Conservation (phyloP, 441 rosid species). For the Omphalea diandra region DNA sequence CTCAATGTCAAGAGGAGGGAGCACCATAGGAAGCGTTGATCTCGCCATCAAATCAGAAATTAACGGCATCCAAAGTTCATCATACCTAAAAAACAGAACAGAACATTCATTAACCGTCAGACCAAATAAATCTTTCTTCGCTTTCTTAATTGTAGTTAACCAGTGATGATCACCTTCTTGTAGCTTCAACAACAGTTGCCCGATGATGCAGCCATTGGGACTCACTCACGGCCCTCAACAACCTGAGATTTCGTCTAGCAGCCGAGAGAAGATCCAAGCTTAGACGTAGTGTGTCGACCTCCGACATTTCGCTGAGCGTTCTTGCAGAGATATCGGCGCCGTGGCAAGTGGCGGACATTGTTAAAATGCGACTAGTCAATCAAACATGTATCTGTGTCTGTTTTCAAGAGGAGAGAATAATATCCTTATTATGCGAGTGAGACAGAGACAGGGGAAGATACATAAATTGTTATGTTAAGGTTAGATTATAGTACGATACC, state of each 20-base stretch:
- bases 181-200: slow-evolving; percentile 53
- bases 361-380: too few relatives aligned
- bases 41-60: slow-evolving; percentile 67
- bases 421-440: slow-evolving; percentile 19
- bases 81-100: slow-evolving; percentile 53
- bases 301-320: slow-evolving; percentile 64
- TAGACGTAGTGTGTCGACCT: slow-evolving; percentile 41
- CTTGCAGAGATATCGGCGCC: slow-evolving; percentile 33
- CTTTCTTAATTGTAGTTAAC: too few relatives aligned
- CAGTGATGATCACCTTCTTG: too few relatives aligned
- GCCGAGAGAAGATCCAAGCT: slow-evolving; percentile 71
- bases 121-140: too few relatives aligned
- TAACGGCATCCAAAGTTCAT: slow-evolving; percentile 95
- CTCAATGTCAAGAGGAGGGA: slow-evolving; percentile 89
- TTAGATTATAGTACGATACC: not conserved
- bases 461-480: not conserved
- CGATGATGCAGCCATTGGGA: slow-evolving; percentile 69
- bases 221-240: slow-evolving; percentile 58
- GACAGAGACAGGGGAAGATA: too few relatives aligned
- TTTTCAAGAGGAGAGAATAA: slow-evolving; percentile 5
- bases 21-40: slow-evolving; percentile 55
- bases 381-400: not conserved
- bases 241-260: slow-evolving; percentile 52
- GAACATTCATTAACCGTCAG: slow-evolving; percentile 6
- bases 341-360: slow-evolving; percentile 28